These are phyloP conservation scores for Tubosaeta brunneosetosa DNA, from an alignment of 768 basidiomycete genomes.

Conservation along the genomic window DNA sequence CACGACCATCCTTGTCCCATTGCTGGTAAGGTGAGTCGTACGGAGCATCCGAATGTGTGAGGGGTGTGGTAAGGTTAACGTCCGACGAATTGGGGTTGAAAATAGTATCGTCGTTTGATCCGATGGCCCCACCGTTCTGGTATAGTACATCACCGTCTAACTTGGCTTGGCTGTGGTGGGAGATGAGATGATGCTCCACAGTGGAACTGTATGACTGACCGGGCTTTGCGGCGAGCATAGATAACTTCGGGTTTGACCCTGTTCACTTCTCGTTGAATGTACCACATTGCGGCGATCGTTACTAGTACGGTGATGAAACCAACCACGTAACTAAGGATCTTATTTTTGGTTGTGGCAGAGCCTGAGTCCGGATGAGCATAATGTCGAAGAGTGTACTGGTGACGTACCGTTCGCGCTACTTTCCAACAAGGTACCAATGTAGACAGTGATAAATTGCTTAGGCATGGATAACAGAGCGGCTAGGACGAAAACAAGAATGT, in stretches of 20 bases:
- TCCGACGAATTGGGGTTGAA: constrained; percentile 38
- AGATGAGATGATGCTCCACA: constrained; percentile 2
- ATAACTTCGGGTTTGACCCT: constrained; percentile 63
- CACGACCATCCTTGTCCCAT: constrained; percentile 49
- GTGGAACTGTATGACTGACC: constrained; percentile 36
- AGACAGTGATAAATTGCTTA: constrained; percentile 90
- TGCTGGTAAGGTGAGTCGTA: constrained; percentile 39
- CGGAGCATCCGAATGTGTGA: constrained; percentile 26
- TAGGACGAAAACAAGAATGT: constrained; percentile 66
- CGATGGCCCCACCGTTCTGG: constrained; percentile 24
- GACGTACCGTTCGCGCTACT: constrained; percentile 32
- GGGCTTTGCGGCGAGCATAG: constrained; percentile 63
- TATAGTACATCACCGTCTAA: constrained; percentile 32
- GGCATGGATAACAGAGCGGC: constrained; percentile 83
- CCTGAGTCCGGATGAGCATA: constrained; percentile 14
- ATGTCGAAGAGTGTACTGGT: background rate
- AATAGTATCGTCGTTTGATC: constrained; percentile 29
- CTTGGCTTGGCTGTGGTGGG: constrained; percentile 48
- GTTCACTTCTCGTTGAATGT: constrained; percentile 70
- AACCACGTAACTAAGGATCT: constrained; percentile 65
- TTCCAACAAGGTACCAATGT: constrained; percentile 79
- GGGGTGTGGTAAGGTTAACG: constrained; percentile 35
- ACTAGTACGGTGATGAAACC: constrained; percentile 64
- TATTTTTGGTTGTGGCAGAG: constrained; percentile 38
- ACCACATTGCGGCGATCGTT: constrained; percentile 79